These are phyloP conservation scores for Phytophthora brassicae DNA, from an alignment of 352 stramenopile species.

Conservation along the genomic window DNA sequence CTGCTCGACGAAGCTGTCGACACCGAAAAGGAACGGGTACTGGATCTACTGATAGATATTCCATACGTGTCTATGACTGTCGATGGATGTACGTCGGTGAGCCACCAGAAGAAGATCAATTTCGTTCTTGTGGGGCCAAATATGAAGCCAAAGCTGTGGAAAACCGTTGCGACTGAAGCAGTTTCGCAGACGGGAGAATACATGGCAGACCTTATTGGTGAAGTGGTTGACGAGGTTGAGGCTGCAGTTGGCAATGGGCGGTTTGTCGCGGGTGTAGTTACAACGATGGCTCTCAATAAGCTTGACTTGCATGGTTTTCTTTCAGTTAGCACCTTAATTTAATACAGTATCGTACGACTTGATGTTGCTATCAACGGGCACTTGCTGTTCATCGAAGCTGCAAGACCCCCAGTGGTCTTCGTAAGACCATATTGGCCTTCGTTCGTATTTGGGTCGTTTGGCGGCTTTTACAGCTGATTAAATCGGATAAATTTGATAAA, in stretches of 20 bases:
- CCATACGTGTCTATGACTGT: not conserved
- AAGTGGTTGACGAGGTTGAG: not conserved
- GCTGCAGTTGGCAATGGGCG: not conserved
- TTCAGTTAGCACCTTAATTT: no score
- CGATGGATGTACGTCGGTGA: not conserved
- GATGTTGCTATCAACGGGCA: no score
- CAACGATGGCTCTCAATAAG: no score
- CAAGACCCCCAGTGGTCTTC: no score
- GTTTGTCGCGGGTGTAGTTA: not conserved
- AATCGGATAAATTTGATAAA: no score
- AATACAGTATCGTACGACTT: no score
- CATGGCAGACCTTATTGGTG: not conserved
- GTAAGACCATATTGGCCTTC: no score
- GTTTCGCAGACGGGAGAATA: not conserved
- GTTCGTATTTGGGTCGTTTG: no score
- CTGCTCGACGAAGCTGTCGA: not conserved
- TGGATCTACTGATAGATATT: no score
- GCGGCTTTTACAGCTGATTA: no score
- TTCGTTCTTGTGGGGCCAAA: not conserved
- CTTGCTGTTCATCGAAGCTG: no score
- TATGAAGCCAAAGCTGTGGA: not conserved
- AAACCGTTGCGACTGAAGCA: not conserved
- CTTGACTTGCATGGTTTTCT: no score
- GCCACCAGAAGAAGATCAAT: slow-evolving; percentile 7
- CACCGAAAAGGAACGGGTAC: not conserved